Base-by-base conservation (phyloP, 805 yeast genomes). In the baker's yeast (Saccharomyces cerevisiae) region DNA sequence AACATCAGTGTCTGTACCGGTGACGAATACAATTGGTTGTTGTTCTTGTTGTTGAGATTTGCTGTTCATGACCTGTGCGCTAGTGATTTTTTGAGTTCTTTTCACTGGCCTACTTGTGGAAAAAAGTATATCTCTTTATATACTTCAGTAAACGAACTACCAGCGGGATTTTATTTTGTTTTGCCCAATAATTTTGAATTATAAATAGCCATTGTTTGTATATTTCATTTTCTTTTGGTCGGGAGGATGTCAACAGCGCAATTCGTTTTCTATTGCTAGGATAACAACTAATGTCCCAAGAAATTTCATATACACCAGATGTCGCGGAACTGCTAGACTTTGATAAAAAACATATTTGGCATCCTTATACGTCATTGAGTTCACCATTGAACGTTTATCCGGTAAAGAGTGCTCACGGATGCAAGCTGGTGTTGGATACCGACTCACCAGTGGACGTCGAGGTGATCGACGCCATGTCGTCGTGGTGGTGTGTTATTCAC, bases 1-100 rank as follows among this genome's bases (percentile, higher is more conserved):
- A 31, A 68, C 69, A 52, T 68, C 71, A 0, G 71, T 68, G 52
- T 66, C 71, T 8, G 70, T 67, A n/a, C 71, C 70, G 4, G 71
- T 67, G 4, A 68, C 60, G 46, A 68, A 68, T 14, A 68, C 56
- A 26, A 62, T 54, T 6, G 61, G 59, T 21, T 49, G 53, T 14
- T 36, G 59, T 21, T 49, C 52, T 14, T 36, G 43, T 17, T 36
- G 43, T 36, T 36, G 43, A 36, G 22, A 9, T 6, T 36, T 6
- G 24, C 24, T 36, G 43, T 36, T 36, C 43, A 36, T 36, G 43
- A 36, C 43, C 8, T 4, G 22, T n/a, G 43, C 17, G 43, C 8
- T 36, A 24, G 24, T 17, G 43, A 17, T 17, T 36, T 36, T 22
- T 31, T 31, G 43, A 36, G 43, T n/a, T 11, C 9, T 36, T 36